A percentile compares a stretch with the other conserved stretches of the same genome.
phyloP scores from a whole-genome alignment of 179 eudicot genomes.

The Silene noctiflora region DNA sequence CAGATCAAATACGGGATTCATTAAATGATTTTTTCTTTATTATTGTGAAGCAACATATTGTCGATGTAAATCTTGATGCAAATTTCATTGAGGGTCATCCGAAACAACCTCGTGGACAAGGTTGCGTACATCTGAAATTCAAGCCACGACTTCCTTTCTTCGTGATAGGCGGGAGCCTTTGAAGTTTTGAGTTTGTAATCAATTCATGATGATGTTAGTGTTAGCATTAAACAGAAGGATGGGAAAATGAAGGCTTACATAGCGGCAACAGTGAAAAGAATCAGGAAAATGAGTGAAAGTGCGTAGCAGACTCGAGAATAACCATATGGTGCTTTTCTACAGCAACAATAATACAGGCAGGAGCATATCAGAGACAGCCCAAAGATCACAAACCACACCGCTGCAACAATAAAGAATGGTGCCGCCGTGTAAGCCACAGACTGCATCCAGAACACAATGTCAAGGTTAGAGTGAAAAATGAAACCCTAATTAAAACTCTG shows the following conservation, averaged over 20 bases:
- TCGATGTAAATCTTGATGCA: no score
- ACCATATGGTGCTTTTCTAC: constrained; percentile 41
- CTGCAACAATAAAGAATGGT: constrained; percentile 49
- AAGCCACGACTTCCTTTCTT: no score
- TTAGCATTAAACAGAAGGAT: neutral
- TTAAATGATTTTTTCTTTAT: no score
- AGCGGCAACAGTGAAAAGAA: constrained; percentile 49
- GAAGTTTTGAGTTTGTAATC: no score
- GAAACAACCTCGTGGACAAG: no score
- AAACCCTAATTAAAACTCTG: neutral
- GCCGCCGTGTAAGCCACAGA: constrained; percentile 60
- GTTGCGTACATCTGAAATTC: neutral
- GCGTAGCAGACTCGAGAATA: constrained; percentile 56
- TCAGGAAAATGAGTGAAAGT: constrained; percentile 44
- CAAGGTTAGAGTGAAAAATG: constrained; percentile 9
- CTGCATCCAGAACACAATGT: constrained; percentile 37
- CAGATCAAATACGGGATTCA: no score
- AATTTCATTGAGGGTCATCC: no score
- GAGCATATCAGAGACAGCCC: constrained; percentile 52
- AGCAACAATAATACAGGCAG: constrained; percentile 48
- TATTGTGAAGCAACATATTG: no score
- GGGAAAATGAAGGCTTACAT: constrained; percentile 40
- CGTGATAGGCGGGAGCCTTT: no score
- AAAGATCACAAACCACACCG: constrained; percentile 55
- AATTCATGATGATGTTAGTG: no score